Base-by-base conservation (phyloP, 31 red algal genomes). In the Bonnemaisonia californica region DNA sequence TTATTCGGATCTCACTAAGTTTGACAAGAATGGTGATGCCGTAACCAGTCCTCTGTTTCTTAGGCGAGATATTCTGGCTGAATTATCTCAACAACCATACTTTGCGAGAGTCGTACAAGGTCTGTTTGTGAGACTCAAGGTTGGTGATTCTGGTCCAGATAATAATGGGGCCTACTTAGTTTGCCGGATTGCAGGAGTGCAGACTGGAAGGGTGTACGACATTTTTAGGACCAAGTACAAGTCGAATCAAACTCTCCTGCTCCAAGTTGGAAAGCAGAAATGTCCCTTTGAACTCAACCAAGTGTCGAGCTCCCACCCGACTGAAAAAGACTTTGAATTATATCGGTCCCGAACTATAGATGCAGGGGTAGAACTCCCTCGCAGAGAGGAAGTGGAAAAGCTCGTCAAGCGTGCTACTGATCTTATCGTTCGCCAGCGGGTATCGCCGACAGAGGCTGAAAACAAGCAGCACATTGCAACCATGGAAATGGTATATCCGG, bases 401-500 rank as follows among this genome's bases (percentile, higher is more conserved):
- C 39, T 91, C 23, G 61, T 69, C 7, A 79, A 85, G 54, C 42
- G 69, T 13, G 67, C 71, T 1, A 77, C 34, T 1, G 56, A 54
- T 45, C 41, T 56, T 4, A 47, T 77, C 2, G 4, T 76, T 22
- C 31, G 73, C 4, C 4, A 41, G 27, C 80, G 71, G 35, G 41
- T 82, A 12, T 68, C 62, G 4, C 51, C 87, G 47, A 90, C 76
- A 11, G 87, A 90, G 38, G 87, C 63, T 31, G 87, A 90, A 41
- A 80, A 81, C 22, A 90, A 91, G 55, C 59, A 60, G 9, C 88
- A 91, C 64, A 85, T 91, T 29, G 62, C 62, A 3, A 91, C 79
- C 54, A 84, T 79, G 57, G 88, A 91, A 73, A 41, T 91, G 3
- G 42, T 91, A 5, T 91, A 84, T 84, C 88, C 88, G 33, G 55